Percentiles rank a stretch among this genome's conserved stretches.
Conservation (phyloP, 108 stramenopile species). For the Conticribra weissflogii region DNA sequence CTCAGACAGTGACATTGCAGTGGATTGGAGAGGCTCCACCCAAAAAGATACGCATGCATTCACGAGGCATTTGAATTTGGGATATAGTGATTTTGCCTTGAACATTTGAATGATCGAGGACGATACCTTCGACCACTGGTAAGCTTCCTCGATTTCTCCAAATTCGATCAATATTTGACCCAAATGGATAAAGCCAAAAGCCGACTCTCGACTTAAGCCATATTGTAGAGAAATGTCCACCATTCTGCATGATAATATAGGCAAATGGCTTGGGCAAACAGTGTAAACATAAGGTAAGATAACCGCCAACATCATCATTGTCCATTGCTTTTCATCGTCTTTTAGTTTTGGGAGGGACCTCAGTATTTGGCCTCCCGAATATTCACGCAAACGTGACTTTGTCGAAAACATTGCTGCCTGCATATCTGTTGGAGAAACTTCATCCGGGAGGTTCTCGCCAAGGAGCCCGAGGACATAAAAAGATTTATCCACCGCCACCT, state of each 20-base stretch:
- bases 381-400: neutral
- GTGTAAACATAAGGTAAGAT: neutral
- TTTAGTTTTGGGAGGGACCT: neutral
- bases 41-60: neutral
- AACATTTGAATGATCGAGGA: constrained; percentile 9
- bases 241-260: neutral
- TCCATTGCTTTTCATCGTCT: neutral
- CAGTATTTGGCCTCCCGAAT: constrained; percentile 1
- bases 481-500: no score
- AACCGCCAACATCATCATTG: constrained; percentile 9
- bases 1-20: neutral
- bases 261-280: neutral
- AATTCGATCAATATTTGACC: neutral
- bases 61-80: neutral
- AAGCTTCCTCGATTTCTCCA: constrained; percentile 16
- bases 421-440: no score
- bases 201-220: constrained; percentile 23
- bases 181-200: constrained; percentile 19
- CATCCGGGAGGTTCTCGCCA: no score
- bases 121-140: constrained; percentile 1
- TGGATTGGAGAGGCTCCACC: constrained; percentile 14
- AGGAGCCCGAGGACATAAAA: no score
- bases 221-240: neutral
- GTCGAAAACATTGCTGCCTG: constrained; percentile 14
- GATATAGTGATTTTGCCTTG: constrained; percentile 1